These are phyloP conservation scores for Penicillium hesseltinei DNA, from an alignment of 2,329 filamentous ascomycete genomes.

Conservation along the genomic window DNA sequence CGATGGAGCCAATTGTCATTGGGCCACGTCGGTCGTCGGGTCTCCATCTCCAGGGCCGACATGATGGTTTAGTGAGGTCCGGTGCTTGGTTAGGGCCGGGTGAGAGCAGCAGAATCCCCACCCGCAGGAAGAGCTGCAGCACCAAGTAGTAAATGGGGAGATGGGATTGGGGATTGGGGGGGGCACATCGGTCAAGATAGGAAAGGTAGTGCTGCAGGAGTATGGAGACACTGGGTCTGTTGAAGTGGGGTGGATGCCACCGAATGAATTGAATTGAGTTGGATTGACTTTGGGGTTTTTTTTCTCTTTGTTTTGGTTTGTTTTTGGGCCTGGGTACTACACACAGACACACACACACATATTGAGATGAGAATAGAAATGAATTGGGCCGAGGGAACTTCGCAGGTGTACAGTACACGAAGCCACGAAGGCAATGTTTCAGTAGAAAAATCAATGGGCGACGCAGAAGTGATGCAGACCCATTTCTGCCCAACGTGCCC, in stretches of 20 bases:
- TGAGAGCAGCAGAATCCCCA: slow-evolving; percentile 28
- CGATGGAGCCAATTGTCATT: slow-evolving; percentile 34
- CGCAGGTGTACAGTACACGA: background rate
- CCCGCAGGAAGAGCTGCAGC: slow-evolving; percentile 32
- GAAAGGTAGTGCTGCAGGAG: slow-evolving; percentile 23
- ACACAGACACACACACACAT: background rate
- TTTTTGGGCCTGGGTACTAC: background rate
- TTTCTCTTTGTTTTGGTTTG: slow-evolving; percentile 16
- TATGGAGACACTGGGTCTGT: slow-evolving; percentile 27
- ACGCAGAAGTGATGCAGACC: slow-evolving; percentile 20
- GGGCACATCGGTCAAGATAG: slow-evolving; percentile 21
- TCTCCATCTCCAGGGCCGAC: slow-evolving; percentile 26
- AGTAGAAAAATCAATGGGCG: slow-evolving; percentile 1
- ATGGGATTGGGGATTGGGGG: slow-evolving; percentile 21
- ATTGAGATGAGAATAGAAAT: background rate
- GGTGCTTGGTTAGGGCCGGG: slow-evolving; percentile 30
- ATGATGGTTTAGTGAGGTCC: slow-evolving; percentile 25
- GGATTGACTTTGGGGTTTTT: slow-evolving; percentile 7
- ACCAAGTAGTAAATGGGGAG: slow-evolving; percentile 24
- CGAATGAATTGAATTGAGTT: slow-evolving; percentile 13
- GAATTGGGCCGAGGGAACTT: background rate
- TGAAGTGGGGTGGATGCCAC: slow-evolving; percentile 32
- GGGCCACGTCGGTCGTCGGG: slow-evolving; percentile 42
- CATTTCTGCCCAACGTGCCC: slow-evolving; percentile 31
- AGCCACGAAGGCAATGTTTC: slow-evolving; percentile 10